Evolutionary conservation across 1,284 basidiomycete genomes (phyloP), one percentile per base, ranked within the genome.

Genomic region (Stygiomarasmius scandens): DNA sequence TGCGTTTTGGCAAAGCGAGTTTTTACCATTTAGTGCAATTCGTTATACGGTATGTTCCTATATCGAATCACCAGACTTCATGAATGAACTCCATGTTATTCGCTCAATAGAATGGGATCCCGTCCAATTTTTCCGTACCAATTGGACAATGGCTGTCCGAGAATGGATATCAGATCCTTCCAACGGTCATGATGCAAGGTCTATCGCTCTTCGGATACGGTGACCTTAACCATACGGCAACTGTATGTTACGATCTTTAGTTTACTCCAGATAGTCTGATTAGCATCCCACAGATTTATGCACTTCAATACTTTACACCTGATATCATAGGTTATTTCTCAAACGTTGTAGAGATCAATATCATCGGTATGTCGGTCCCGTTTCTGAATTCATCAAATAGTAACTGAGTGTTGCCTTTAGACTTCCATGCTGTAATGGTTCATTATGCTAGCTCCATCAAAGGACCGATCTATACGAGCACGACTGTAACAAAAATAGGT

Each of bases 351-450:
- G 9, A 50, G 48, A 19, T 55, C 38, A 41, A 59, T 23, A 47
- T 59, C 27, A 49, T 59, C 32, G 58, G 58, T 59, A 43, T 47
- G 55, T 11, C n/a, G 8, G 8, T 34, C 5, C 16, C 10, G 10
- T 24, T 36, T 20, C 19, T 24, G 24, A 43, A 9, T 34, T 19
- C 19, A 36, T 41, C 23, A 23, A 14, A 19, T n/a, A 44, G 32
- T 34, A 8, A 19, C 2, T 34, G 14, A 34, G 8, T 22, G 14
- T 22, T 23, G 4, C 48, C 9, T 14, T 12, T 25, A 59, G 58
- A 59, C 47, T 59, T 59, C 24, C 58, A 59, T 22, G 53, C 53
- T 23, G 41, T 58, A 1, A 54, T 54, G 44, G 54, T 55, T n/a
- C 38, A 54, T 46, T 59, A 55, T 22, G 53, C 58, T 10, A 48